phyloP scores from a whole-genome alignment of 2,329 filamentous ascomycete species.

The Teratosphaeria zuluensis region DNA sequence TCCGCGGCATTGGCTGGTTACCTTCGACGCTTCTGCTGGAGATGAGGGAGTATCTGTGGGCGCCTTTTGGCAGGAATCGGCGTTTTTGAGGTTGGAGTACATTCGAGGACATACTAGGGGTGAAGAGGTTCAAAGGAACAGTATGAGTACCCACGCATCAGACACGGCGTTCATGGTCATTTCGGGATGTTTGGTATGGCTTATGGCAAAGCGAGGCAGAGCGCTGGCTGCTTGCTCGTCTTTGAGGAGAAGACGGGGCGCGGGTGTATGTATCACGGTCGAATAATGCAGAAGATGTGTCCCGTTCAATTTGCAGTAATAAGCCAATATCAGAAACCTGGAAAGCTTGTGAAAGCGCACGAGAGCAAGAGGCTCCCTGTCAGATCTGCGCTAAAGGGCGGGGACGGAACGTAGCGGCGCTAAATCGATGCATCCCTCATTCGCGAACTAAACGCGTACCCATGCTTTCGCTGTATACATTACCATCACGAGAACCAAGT shows the following conservation, averaged over 20 bases:
- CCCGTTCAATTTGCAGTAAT: neutral
- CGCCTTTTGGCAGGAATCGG: conserved; percentile 1
- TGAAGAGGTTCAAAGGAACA: neutral
- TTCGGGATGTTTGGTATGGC: neutral
- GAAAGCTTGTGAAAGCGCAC: too few relatives aligned
- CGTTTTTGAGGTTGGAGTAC: neutral
- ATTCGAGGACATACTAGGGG: neutral
- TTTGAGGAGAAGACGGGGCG: neutral
- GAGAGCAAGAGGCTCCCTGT: too few relatives aligned
- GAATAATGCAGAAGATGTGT: neutral
- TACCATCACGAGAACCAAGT: neutral
- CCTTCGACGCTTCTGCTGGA: conserved; percentile 3
- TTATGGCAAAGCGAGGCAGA: neutral
- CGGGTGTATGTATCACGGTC: neutral
- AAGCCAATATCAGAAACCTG: too few relatives aligned
- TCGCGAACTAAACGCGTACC: neutral
- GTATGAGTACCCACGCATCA: neutral
- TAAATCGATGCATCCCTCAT: neutral
- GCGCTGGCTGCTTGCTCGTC: neutral
- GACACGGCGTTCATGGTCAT: neutral
- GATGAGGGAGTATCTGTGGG: conserved; percentile 6
- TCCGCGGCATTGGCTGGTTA: neutral
- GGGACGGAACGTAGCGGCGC: too few relatives aligned
- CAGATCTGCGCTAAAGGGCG: neutral
- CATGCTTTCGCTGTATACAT: neutral